Evolutionary conservation across 2,329 filamentous ascomycete species (phyloP), one percentile per base, ranked within the genome.

Genomic region (Paracoccidioides lutzii): DNA sequence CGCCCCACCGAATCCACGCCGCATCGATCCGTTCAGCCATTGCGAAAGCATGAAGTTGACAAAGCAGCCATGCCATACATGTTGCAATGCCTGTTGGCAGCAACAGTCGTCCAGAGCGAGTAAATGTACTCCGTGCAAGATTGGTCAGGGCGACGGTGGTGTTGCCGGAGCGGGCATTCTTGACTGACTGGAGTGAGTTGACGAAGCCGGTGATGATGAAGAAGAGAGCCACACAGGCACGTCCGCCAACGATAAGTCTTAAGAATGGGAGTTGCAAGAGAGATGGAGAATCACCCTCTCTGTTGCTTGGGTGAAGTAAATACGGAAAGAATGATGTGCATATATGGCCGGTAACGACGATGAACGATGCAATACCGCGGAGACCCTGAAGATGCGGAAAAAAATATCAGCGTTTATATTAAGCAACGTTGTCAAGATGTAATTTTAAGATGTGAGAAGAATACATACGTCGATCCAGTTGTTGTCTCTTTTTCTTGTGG

Each of bases 291-390:
- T 59, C 61, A 42, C 62, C 57, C 41, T 60, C 59, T 22, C 56
- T 55, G 10, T 59, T 37, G 3, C 61, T 69, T 5, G 72, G 71
- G 40, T 65, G 60, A 57, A 73, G 71, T 41, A 73, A 62, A 66
- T 69, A 70, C 2, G 69, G 69, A 38, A 70, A 70, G 52, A 73
- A 70, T 8, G 69, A 66, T 22, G 71, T 72, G 59, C 69, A 73
- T 38, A 74, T 61, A 57, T 74, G 71, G 56, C 71, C 71, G 50
- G 65, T 69, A 28, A 74, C 71, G 51, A 73, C 72, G 60, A 71
- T 67, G 57, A 73, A 70, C 12, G 71, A 71, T 5, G 72, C 71
- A 53, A 72, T 60, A 35, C 72, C 72, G 33, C 72, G 69, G 35
- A 74, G 65, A 59, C 72, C 72, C 72, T 74, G 35, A n/a, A 35